phyloP scores from a whole-genome alignment of 208 protist genomes.

The Trypanosoma conorhini region DNA sequence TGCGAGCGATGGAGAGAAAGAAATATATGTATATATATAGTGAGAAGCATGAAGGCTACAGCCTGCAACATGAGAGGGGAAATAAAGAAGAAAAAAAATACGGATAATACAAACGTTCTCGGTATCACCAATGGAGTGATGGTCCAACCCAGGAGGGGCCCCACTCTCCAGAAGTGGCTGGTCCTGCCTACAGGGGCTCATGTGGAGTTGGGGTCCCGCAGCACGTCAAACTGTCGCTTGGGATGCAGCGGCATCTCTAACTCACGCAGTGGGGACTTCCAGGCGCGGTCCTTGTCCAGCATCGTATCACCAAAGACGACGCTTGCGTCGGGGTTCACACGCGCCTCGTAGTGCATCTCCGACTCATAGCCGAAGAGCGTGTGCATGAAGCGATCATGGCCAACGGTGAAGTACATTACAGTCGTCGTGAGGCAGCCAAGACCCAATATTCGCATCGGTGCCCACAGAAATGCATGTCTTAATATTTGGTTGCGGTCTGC shows the following conservation, averaged over 20 bases:
- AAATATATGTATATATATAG: background rate
- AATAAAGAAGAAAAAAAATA: background rate
- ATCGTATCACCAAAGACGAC: constrained; percentile 32
- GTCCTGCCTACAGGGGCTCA: constrained; percentile 14
- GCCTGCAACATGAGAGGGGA: background rate
- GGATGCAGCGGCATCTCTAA: constrained; percentile 76
- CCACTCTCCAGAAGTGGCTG: background rate
- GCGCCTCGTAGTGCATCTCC: constrained; percentile 88
- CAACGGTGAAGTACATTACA: constrained; percentile 65
- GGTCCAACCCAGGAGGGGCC: background rate
- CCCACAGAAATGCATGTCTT: constrained; percentile 69
- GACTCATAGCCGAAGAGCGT: constrained; percentile 87
- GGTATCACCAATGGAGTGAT: background rate
- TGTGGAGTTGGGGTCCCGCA: constrained; percentile 68
- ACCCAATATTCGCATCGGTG: constrained; percentile 77
- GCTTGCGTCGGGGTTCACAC: constrained; percentile 68
- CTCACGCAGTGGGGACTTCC: constrained; percentile 75
- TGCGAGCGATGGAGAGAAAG: constrained; percentile 4
- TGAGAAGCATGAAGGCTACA: background rate
- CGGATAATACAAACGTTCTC: background rate
- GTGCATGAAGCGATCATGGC: constrained; percentile 86
- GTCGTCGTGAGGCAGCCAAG: constrained; percentile 44
- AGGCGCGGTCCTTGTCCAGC: constrained; percentile 62
- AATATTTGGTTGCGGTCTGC: constrained; percentile 65
- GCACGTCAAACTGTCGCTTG: constrained; percentile 73